Evolutionary conservation across 306 rosid genomes (phyloP), one percentile per base, ranked within the genome.

Genomic region (Vigna hirtella): DNA sequence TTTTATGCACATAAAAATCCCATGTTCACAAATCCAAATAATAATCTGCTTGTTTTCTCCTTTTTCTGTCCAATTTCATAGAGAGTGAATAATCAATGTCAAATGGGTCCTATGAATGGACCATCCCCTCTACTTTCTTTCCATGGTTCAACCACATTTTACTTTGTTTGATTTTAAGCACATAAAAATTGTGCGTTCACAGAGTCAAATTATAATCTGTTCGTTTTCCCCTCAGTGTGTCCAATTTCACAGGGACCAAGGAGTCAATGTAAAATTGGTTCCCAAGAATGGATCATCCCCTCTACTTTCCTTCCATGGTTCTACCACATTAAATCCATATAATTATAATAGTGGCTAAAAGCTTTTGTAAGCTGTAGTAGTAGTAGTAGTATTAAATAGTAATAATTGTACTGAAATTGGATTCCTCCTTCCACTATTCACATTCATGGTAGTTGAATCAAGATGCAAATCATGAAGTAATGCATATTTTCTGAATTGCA

Each of bases 371-470:
- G 67, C 30, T 3, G 24, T 32, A 62, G 22, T 16, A 57, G 16
- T 3, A 62, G 28, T 24, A 24, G 43, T 30, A 30, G 0, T 8
- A 16, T 10, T 30, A 30, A 49, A 70, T 16, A 48, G 34, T 9
- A 68, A 51, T 28, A 26, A 17, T 17, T 32, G 43, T 50, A 51
- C 11, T 62, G 26, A 36, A 66, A 48, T 15, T 16, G 57, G 40
- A 7, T 24, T 50, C 45, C 48, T 63, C 66, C 62, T 59, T 61
- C 77, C 48, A 15, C 48, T 62, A 17, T 63, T 71, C 71, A 14
- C 15, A 45, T 17, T 42, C 53, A 49, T 49, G 53, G 53, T 49
- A 49, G 18, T 15, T 49, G 52, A 48, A 49, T 49, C 17, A 5
- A 5, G 53, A 14, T 15, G 7, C 18, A 49, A 49, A 49, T 14